phyloP scores from a whole-genome alignment of 2,329 filamentous ascomycete species.

The Microsporum canis region DNA sequence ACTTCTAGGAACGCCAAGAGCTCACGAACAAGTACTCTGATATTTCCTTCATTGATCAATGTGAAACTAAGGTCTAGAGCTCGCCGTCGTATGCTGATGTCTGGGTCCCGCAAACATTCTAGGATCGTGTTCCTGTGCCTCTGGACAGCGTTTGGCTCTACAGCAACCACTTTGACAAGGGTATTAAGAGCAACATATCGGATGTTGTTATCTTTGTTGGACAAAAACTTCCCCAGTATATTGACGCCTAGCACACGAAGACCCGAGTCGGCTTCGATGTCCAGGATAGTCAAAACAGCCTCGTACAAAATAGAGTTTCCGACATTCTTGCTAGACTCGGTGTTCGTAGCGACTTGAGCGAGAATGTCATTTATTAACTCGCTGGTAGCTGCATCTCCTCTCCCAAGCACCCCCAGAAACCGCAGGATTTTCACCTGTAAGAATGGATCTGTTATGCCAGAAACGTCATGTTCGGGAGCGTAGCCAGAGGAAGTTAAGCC shows the following conservation, averaged over 20 bases:
- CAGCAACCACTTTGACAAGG: slow-evolving; percentile 92
- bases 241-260: slow-evolving; percentile 91
- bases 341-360: slow-evolving; percentile 95
- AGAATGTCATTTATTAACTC: slow-evolving; percentile 98
- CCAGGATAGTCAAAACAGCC: slow-evolving; percentile 88
- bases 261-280: slow-evolving; percentile 95
- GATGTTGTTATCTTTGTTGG: slow-evolving; percentile 99
- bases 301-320: slow-evolving; percentile 98
- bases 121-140: slow-evolving; percentile 94
- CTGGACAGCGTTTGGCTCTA: slow-evolving; percentile 95
- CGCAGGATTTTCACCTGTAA: slow-evolving; percentile 92
- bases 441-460: slow-evolving; percentile 95
- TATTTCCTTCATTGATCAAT: slow-evolving; percentile 91
- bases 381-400: slow-evolving; percentile 75
- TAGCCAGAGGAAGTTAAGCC: slow-evolving; percentile 89
- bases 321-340: slow-evolving; percentile 95
- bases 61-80: slow-evolving; percentile 98
- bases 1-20: slow-evolving; percentile 91
- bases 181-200: slow-evolving; percentile 97
- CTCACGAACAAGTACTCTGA: slow-evolving; percentile 85
- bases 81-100: slow-evolving; percentile 91
- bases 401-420: slow-evolving; percentile 71
- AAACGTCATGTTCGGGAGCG: slow-evolving; percentile 94
- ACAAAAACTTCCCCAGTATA: slow-evolving; percentile 92
- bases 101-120: slow-evolving; percentile 88